These are phyloP conservation scores for Hypoxylon perforatum DNA, from an alignment of 495 filamentous ascomycete genomes.

Conservation along the genomic window DNA sequence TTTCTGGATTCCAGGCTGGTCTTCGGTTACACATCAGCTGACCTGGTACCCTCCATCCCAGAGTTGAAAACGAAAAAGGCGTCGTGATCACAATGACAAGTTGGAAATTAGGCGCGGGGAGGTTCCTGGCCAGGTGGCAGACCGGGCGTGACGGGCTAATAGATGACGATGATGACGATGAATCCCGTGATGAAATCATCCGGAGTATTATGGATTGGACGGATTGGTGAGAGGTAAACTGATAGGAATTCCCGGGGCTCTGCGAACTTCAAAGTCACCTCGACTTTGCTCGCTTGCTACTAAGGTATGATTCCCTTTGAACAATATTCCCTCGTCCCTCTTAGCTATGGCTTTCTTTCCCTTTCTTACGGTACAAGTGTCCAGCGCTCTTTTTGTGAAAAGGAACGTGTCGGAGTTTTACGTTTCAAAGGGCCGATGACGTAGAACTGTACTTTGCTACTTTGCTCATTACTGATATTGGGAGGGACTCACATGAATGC, in stretches of 20 bases:
- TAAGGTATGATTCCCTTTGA: background rate
- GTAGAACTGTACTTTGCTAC: conserved; percentile 13
- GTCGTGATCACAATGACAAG: conserved; percentile 21
- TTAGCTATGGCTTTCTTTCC: background rate
- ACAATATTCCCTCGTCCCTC: background rate
- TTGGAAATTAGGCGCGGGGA: conserved; percentile 17
- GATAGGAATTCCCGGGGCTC: conserved; percentile 8
- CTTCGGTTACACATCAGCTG: conserved; percentile 29
- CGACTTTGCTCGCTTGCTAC: background rate
- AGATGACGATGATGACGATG: conserved; percentile 34
- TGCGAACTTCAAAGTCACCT: conserved; percentile 10
- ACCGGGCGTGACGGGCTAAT: conserved; percentile 24
- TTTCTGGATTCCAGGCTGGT: conserved; percentile 1
- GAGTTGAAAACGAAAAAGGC: background rate
- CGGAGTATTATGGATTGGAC: conserved; percentile 11
- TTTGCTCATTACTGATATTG: conserved; percentile 1
- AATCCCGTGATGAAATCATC: conserved; percentile 41
- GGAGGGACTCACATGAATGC: conserved; percentile 27
- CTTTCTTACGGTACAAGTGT: background rate
- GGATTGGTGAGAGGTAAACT: background rate
- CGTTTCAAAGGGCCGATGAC: conserved; percentile 32
- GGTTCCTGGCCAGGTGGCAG: conserved; percentile 25
- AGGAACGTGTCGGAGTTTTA: conserved; percentile 16
- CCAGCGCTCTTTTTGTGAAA: background rate
- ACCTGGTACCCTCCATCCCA: conserved; percentile 21